phyloP scores from a whole-genome alignment of 257 asterid species.

The Sherardia arvensis region DNA sequence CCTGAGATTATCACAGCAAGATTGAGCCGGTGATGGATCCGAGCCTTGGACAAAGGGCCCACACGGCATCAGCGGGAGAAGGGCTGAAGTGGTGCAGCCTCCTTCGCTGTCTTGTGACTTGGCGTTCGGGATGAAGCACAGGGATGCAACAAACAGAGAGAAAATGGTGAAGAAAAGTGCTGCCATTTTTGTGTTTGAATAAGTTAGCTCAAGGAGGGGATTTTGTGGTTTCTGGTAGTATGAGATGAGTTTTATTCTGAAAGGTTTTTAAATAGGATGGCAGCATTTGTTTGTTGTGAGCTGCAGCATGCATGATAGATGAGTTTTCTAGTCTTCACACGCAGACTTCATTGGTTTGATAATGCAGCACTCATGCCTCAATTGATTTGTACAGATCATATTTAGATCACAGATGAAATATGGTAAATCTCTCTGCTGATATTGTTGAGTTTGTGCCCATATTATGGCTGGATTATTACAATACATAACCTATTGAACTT shows the following conservation, averaged over 20 bases:
- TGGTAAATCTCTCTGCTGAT: too few species aligned
- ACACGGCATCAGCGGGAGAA: conserved; percentile 43
- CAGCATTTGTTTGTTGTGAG: conserved; percentile 33
- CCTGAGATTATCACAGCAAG: conserved; percentile 42
- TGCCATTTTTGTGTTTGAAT: conserved; percentile 3
- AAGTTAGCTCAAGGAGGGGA: neutral
- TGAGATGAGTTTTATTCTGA: neutral
- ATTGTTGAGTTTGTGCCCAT: too few species aligned
- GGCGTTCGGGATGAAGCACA: conserved; percentile 6
- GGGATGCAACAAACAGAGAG: conserved; percentile 1
- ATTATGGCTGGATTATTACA: too few species aligned
- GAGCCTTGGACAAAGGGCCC: conserved; percentile 52
- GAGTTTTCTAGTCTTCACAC: conserved; percentile 17
- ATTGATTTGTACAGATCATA: too few species aligned
- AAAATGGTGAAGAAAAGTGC: neutral
- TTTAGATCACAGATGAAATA: too few species aligned
- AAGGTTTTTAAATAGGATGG: conserved; percentile 11
- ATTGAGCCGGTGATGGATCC: conserved; percentile 30
- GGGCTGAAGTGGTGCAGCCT: conserved; percentile 31
- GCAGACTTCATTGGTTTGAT: conserved; percentile 8
- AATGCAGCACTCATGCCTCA: too few species aligned
- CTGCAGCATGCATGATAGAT: conserved; percentile 36
- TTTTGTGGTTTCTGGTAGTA: neutral
- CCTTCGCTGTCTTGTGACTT: conserved; percentile 23
- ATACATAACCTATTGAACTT: too few species aligned